A percentile compares a stretch with the other conserved stretches of the same genome.
Conservation (phyloP, 139 green algal genomes). For the Chlamydomonas schloesseri region DNA sequence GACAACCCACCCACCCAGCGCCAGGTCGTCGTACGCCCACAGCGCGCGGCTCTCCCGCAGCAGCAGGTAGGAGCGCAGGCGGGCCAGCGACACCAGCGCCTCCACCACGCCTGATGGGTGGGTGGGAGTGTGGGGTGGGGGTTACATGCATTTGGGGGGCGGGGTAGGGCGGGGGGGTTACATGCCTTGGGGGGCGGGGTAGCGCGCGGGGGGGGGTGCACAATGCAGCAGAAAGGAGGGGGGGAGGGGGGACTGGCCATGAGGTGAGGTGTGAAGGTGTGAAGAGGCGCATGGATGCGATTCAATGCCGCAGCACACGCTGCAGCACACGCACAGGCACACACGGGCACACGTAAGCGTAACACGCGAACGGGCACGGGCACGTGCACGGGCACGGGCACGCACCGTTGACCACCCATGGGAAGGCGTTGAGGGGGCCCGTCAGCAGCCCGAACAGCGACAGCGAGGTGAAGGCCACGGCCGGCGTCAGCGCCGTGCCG, state of each 20-base stretch:
- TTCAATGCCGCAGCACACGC: too few species aligned
- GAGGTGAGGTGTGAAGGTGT: too few species aligned
- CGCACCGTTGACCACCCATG: constrained; percentile 88
- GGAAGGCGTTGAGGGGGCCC: constrained; percentile 87
- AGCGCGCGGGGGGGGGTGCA: too few species aligned
- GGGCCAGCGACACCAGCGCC: constrained; percentile 73
- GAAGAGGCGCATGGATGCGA: too few species aligned
- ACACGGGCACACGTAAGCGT: too few species aligned
- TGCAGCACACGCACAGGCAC: neutral
- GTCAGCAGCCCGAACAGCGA: constrained; percentile 93
- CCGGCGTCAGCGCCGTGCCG: constrained; percentile 62
- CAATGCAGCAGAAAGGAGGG: neutral
- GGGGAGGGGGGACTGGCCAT: too few species aligned
- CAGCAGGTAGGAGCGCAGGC: constrained; percentile 66
- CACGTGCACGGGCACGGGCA: neutral
- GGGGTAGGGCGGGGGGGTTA: too few species aligned
- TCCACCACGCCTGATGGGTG: constrained; percentile 85
- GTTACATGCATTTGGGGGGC: too few species aligned
- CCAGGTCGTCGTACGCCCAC: constrained; percentile 29
- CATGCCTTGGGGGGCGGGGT: too few species aligned
- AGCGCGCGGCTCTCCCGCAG: neutral
- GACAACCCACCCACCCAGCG: neutral
- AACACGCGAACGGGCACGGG: neutral
- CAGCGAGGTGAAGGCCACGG: constrained; percentile 84
- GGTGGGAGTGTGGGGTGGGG: too few species aligned